Evolutionary conservation across 352 stramenopile species (phyloP).

Genomic region (Albugo candida): DNA sequence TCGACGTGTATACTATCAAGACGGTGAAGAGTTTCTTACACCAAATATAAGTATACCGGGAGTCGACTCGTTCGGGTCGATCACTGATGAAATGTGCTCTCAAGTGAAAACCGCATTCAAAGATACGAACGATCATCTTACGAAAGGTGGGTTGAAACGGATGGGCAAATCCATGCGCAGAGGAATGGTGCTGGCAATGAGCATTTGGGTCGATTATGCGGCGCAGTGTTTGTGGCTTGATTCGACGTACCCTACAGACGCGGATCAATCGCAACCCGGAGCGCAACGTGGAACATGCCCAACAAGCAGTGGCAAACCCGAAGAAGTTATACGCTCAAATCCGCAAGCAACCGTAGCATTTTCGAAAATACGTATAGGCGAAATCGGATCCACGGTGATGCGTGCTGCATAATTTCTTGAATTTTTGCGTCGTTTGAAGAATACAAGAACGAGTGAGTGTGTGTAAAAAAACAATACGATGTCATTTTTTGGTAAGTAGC

Average conservation of each 20-base stretch:
- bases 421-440: too few relatives aligned
- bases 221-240: constrained; percentile 2
- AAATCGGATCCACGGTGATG: constrained; percentile 17
- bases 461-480: too few relatives aligned
- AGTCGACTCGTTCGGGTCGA: too few relatives aligned
- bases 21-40: too few relatives aligned
- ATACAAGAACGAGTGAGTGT: too few relatives aligned
- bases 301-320: constrained; percentile 19
- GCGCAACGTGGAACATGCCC: constrained; percentile 1
- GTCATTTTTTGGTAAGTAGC: too few relatives aligned
- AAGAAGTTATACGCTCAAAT: constrained; percentile 22
- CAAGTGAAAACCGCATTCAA: constrained; percentile 1
- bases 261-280: not conserved
- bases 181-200: constrained; percentile 3
- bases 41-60: too few relatives aligned
- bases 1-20: constrained; percentile 9
- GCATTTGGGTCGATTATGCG: constrained; percentile 3
- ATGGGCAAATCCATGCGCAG: constrained; percentile 1
- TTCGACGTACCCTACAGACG: not conserved
- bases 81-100: too few relatives aligned
- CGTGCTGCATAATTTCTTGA: too few relatives aligned
- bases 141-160: not conserved
- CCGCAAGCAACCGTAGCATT: constrained; percentile 42
- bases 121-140: not conserved
- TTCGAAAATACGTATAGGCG: constrained; percentile 51